Percentiles rank a stretch among this genome's conserved stretches.
Conservation (phyloP, 1,284 basidiomycete genomes). For the Trichosporon sp. region DNA sequence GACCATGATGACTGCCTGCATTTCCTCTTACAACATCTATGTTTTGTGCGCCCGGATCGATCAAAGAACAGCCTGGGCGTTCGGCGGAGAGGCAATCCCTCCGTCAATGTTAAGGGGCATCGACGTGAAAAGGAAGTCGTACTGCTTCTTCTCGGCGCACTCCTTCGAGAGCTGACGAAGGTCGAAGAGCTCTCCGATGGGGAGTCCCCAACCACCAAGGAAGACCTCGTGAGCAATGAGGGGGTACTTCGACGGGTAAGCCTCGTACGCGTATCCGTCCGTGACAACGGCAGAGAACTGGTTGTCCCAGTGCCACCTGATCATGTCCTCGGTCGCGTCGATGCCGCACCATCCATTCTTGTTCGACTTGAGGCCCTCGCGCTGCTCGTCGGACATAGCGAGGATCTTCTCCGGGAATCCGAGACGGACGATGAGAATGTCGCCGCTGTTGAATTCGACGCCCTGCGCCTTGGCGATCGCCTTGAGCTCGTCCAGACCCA, state of each 20-base stretch:
- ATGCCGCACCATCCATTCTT: constrained; percentile 37
- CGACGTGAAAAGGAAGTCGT: constrained; percentile 54
- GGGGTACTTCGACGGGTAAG: constrained; percentile 33
- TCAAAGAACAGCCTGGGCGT: constrained; percentile 55
- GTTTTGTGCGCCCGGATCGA: background rate
- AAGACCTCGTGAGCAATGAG: constrained; percentile 42
- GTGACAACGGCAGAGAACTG: constrained; percentile 57
- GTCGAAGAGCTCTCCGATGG: constrained; percentile 59
- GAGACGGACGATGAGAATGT: constrained; percentile 53
- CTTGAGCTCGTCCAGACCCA: constrained; percentile 91
- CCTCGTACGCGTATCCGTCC: constrained; percentile 51
- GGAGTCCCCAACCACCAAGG: constrained; percentile 48
- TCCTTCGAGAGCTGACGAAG: constrained; percentile 51
- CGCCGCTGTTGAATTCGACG: constrained; percentile 46
- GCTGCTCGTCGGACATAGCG: constrained; percentile 37
- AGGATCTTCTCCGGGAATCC: constrained; percentile 55
- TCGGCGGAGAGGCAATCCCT: constrained; percentile 58
- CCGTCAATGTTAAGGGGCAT: constrained; percentile 56
- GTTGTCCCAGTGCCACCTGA: constrained; percentile 57
- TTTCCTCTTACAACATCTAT: constrained; percentile 15
- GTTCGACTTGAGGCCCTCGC: constrained; percentile 20
- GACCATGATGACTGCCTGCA: constrained; percentile 16
- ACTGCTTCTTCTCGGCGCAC: constrained; percentile 48
- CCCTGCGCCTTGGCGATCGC: constrained; percentile 71
- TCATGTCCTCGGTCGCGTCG: constrained; percentile 43